A percentile compares a stretch with the other conserved stretches of the same genome.
These are phyloP conservation scores for Colletotrichum musae DNA, from an alignment of 2,329 filamentous ascomycete genomes.

Conservation along the genomic window DNA sequence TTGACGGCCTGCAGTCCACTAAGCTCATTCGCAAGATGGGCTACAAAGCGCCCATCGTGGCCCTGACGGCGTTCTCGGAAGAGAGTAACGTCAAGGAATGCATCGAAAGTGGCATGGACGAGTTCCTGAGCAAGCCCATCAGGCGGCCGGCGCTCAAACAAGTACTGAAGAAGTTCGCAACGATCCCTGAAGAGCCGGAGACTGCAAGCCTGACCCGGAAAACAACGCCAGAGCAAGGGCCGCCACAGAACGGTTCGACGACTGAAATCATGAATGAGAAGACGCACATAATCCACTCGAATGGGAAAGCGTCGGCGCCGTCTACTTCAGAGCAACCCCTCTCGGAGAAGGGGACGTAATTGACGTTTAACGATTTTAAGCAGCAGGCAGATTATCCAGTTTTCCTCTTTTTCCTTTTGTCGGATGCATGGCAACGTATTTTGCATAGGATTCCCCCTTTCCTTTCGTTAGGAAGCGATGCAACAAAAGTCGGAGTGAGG, in stretches of 20 bases:
- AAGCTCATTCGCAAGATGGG: conserved; percentile 88
- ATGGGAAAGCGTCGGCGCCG: conserved; percentile 15
- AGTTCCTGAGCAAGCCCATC: conserved; percentile 85
- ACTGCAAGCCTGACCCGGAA: conserved; percentile 52
- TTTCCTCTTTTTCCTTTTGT: neutral
- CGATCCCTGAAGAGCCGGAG: conserved; percentile 81
- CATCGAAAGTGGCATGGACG: conserved; percentile 92
- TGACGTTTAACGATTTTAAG: conserved; percentile 20
- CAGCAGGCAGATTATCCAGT: conserved; percentile 6
- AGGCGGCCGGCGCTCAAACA: conserved; percentile 88
- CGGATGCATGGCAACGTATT: conserved; percentile 18
- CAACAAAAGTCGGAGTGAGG: conserved; percentile 34
- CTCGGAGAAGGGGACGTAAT: conserved; percentile 28
- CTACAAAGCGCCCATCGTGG: conserved; percentile 90
- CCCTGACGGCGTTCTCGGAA: conserved; percentile 90
- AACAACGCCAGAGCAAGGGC: conserved; percentile 46
- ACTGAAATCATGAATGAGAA: conserved; percentile 25
- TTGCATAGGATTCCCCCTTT: conserved; percentile 25
- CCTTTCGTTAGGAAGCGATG: conserved; percentile 34
- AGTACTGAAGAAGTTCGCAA: conserved; percentile 86
- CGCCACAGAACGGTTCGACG: conserved; percentile 37
- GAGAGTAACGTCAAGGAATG: conserved; percentile 90
- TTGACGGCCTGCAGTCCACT: conserved; percentile 91
- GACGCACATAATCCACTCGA: conserved; percentile 16
- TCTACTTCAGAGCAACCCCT: conserved; percentile 18